Evolutionary conservation across 768 basidiomycete species (phyloP).

Genomic region (Rhizopogon sp.): DNA sequence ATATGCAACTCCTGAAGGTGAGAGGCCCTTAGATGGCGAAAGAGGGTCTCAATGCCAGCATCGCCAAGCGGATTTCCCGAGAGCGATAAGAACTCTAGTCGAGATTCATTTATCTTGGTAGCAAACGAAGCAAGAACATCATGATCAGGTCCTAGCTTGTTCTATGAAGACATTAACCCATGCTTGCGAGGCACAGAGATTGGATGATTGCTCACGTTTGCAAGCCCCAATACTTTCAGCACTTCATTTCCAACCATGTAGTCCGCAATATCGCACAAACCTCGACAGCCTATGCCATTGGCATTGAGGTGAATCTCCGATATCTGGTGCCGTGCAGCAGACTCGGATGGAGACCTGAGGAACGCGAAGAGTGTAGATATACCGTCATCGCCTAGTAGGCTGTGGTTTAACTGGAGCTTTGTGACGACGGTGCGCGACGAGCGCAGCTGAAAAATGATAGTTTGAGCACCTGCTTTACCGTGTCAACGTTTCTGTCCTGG

Average conservation of each 20-base stretch:
- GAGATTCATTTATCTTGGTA: conserved; percentile 48
- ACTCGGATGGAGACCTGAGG: conserved; percentile 35
- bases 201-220: conserved; percentile 40
- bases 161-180: conserved; percentile 29
- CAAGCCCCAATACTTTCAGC: conserved; percentile 45
- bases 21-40: conserved; percentile 43
- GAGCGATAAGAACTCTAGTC: conserved; percentile 44
- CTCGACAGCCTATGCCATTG: conserved; percentile 48
- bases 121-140: conserved; percentile 35
- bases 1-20: conserved; percentile 49
- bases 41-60: conserved; percentile 41
- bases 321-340: conserved; percentile 43
- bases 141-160: conserved; percentile 34
- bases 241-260: conserved; percentile 44
- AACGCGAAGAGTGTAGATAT: conserved; percentile 49
- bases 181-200: not conserved
- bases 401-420: conserved; percentile 51
- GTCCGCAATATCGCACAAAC: conserved; percentile 44
- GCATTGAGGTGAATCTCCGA: conserved; percentile 52
- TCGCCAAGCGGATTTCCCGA: conserved; percentile 50
- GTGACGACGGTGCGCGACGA: conserved; percentile 37
- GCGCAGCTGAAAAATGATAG: conserved; percentile 42
- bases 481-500: not conserved
- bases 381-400: conserved; percentile 54
- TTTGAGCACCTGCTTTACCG: conserved; percentile 44